Evolutionary conservation across 2,329 filamentous ascomycete genomes (phyloP), one percentile per base, ranked within the genome.

Genomic region (Fusarium sp.): DNA sequence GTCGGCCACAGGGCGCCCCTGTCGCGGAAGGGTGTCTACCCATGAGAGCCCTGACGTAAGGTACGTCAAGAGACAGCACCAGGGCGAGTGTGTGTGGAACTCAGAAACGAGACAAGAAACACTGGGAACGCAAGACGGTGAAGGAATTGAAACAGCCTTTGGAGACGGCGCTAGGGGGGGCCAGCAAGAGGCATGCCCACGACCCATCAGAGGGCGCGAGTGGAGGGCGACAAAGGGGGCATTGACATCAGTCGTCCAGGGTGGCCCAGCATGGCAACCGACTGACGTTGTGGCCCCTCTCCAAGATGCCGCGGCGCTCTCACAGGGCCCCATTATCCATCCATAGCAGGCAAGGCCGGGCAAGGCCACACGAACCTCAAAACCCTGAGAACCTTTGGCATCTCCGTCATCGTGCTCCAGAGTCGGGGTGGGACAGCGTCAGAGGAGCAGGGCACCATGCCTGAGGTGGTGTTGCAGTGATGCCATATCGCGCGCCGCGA

Each of bases 41-140:
- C 71, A 76, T 68, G 66, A 78, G 64, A 73, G 75, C 76, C 75
- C 76, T 79, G 77, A 79, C 77, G 77, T 79, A 79, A 77, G 77
- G 77, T 70, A 78, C 73, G 67, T 74, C 73, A 70, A 73, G 66
- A 71, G 69, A 66, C 70, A 67, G 64, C 64, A 62, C 67, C 71
- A 74, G 64, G 69, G 71, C 58, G 63, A 67, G 72, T 73, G 74
- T 74, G 74, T 58, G 73, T 77, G 76, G 76, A 71, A 72, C 75
- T 74, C 75, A 64, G 58, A 62, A 71, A 65, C 69, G 68, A 75
- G 70, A 76, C 75, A 77, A 67, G 74, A 78, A 77, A 77, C 74
- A 70, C 71, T 66, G 72, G 75, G 74, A 78, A 74, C 69, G 69
- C 76, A 74, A 78, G 76, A 78, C 76, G 76, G 76, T 78, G 76